Evolutionary conservation across 345 rosid genomes (phyloP).

Genomic region (Isatis tinctoria): DNA sequence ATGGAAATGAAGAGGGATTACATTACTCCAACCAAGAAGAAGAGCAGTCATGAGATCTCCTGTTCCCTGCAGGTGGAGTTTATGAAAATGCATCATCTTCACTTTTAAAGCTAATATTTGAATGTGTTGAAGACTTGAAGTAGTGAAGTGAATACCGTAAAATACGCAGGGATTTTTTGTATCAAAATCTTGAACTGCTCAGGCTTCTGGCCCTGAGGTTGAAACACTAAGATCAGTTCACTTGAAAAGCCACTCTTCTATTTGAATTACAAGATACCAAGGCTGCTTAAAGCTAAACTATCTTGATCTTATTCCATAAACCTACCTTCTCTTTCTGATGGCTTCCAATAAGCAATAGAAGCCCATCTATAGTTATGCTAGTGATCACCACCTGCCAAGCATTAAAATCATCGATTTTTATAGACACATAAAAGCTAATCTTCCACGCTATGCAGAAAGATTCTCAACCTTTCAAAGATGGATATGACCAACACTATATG

Average conservation of each 20-base stretch:
- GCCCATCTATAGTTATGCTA: conserved; percentile 75
- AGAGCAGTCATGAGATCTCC: conserved; percentile 99
- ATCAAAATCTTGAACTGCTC: conserved; percentile 87
- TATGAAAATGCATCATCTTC: neutral
- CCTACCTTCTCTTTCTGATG: conserved; percentile 84
- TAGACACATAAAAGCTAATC: neutral
- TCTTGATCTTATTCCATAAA: neutral
- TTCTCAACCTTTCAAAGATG: neutral
- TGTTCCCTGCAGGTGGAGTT: conserved; percentile 61
- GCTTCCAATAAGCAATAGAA: conserved; percentile 87
- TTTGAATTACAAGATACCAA: neutral
- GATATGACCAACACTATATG: neutral
- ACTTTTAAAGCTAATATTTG: neutral
- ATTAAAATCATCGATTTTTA: neutral
- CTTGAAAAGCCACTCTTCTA: neutral
- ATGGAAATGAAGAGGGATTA: conserved; percentile 32
- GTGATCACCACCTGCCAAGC: conserved; percentile 85
- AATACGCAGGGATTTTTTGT: conserved; percentile 89
- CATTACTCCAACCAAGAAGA: conserved; percentile 99
- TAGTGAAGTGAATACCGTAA: conserved; percentile 56
- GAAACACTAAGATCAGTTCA: conserved; percentile 2
- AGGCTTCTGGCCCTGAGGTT: conserved; percentile 61
- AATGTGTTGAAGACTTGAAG: neutral
- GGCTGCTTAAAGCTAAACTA: neutral
- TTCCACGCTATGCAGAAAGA: neutral